A percentile compares a stretch with the other conserved stretches of the same genome.
These are phyloP conservation scores for Colletotrichum graminicola DNA, from an alignment of 2,329 filamentous ascomycete species.

Conservation along the genomic window DNA sequence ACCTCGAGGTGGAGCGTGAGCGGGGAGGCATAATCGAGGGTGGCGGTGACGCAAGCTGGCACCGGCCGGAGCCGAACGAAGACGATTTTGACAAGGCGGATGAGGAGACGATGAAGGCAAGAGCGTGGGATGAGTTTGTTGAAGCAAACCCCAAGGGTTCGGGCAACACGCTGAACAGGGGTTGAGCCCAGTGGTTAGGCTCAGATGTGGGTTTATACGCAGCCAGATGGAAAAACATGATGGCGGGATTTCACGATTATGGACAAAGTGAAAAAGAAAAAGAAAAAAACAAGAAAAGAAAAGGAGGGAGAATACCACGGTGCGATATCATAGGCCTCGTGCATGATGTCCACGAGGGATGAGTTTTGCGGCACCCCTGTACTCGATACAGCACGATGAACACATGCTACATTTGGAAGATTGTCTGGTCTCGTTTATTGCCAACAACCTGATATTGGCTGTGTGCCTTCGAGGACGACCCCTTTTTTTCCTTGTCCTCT, in stretches of 20 bases:
- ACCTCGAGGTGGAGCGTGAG: slow-evolving; percentile 88
- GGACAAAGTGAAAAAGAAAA: background rate
- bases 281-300: background rate
- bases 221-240: slow-evolving; percentile 25
- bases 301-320: slow-evolving; percentile 26
- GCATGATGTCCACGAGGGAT: background rate
- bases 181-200: slow-evolving; percentile 69
- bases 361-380: background rate
- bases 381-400: slow-evolving; percentile 8
- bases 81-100: slow-evolving; percentile 91
- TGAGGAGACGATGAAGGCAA: slow-evolving; percentile 90
- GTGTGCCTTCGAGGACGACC: background rate
- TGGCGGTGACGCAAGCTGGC: slow-evolving; percentile 80
- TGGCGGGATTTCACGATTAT: slow-evolving; percentile 25
- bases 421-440: background rate
- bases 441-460: background rate
- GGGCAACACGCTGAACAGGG: slow-evolving; percentile 87
- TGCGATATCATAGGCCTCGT: slow-evolving; percentile 1
- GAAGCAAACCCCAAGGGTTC: slow-evolving; percentile 89
- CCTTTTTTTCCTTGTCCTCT: background rate
- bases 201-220: background rate
- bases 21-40: slow-evolving; percentile 92
- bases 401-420: background rate
- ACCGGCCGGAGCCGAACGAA: slow-evolving; percentile 82
- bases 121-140: slow-evolving; percentile 94